Conservation (phyloP, 805 yeast species). For the Zygosaccharomyces kombuchaensis region DNA sequence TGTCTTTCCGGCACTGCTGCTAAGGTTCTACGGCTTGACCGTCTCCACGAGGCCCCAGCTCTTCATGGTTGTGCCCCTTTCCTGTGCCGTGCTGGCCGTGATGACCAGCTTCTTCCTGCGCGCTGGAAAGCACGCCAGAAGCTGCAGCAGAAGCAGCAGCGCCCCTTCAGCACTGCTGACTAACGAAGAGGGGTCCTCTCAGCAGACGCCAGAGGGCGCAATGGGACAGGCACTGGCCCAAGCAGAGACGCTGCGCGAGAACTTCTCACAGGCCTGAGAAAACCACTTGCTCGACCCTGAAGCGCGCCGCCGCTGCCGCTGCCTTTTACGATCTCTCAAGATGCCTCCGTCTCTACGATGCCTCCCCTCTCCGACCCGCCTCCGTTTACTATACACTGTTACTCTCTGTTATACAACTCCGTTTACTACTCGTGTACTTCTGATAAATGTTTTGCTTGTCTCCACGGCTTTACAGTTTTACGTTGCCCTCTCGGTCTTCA, state of each 20-base stretch:
- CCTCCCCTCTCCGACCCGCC: no score
- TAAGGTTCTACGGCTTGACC: constrained; percentile 46
- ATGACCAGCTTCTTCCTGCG: constrained; percentile 14
- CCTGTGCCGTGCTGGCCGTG: constrained; percentile 15
- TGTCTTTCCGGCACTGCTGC: constrained; percentile 45
- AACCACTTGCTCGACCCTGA: no score
- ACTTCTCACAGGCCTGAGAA: constrained; percentile 2
- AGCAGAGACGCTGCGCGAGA: constrained; percentile 1
- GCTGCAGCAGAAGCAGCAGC: background rate
- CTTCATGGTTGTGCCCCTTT: constrained; percentile 34
- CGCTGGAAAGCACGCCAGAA: background rate
- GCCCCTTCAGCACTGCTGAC: background rate
- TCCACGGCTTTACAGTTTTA: background rate
- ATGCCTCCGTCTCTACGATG: no score
- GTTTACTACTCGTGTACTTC: background rate
- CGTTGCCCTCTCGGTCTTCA: background rate
- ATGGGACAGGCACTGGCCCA: background rate
- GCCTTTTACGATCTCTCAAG: no score
- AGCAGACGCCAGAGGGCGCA: constrained; percentile 1
- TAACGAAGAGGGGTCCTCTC: background rate
- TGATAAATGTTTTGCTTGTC: background rate
- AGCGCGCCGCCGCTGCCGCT: no score
- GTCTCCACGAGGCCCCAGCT: constrained; percentile 38
- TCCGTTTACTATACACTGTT: background rate
- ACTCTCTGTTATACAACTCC: background rate